Base-by-base conservation (phyloP, 176 grass and related monocot species). In the Areca catechu region DNA sequence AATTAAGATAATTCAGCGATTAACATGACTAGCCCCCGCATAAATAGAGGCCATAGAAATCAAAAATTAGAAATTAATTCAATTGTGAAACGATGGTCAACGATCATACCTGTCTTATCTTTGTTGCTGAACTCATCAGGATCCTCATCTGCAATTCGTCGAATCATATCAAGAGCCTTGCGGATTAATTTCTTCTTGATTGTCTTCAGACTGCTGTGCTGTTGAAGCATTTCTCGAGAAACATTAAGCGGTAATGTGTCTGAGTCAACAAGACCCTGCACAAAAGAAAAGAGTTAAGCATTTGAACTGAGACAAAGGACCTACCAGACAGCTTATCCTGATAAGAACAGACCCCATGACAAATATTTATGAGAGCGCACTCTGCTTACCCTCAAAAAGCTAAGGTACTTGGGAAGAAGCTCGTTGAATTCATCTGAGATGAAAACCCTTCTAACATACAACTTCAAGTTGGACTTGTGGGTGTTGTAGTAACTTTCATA, bases 341-440 rank as follows among this genome's bases (percentile, higher is more conserved):
- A 37, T 37, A 7, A 37, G 30, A 9, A 37, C 30, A 34, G 7
- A 43, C 34, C 9, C 10, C 1, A 10, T 43, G 34, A 43, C 34
- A 43, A 3, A 43, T 43, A 43, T 43, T 43, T 43, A 7, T 43
- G 1, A 7, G 34, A 37, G 30, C 12, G 7, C 34, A 43, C 34
- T 12, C 34, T 43, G 22, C 50, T 51, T 24, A 97, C 86, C 92
- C 60, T 85, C 83, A 97, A 85, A 77, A 97, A 97, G 75, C 68
- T 97, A 65, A 97, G 86, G 63, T 81, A 91, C 64, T 97, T 97
- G 0, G 92, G 92, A 58, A 97, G 86, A 68, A 97, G 86, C 15
- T 97, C 92, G 67, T 90, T 80, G 20, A 97, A 97, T 76, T 91
- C 92, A 27, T 97, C 92, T n/a, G 92, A 91, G 57, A 97, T 97